Percentiles rank a stretch among this genome's conserved stretches.
Evolutionary conservation across 208 protist species (phyloP).

Genomic region (Trichomonas vaginalis): DNA sequence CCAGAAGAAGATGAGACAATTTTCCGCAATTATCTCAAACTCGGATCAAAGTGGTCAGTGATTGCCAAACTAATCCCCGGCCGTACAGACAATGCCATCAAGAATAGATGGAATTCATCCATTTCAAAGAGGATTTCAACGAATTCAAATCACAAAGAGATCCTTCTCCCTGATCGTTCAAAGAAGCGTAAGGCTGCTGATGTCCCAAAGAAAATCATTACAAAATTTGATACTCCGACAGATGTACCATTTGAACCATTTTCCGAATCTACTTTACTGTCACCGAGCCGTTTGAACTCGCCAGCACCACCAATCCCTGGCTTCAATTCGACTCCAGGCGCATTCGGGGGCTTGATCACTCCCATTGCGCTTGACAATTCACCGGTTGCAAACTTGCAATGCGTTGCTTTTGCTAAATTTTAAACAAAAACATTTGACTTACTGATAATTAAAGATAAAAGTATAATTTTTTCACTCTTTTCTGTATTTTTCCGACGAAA

Average conservation of each 20-base stretch:
- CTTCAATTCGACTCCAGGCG: not conserved
- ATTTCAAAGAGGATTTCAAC: not conserved
- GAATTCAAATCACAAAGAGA: not conserved
- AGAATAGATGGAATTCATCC: conserved; percentile 12
- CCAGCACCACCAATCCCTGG: not conserved
- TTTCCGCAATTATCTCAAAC: not conserved
- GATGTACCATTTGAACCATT: not conserved
- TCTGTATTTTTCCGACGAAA: too few species aligned
- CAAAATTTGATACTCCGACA: not conserved
- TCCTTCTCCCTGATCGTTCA: not conserved
- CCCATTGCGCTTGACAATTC: not conserved
- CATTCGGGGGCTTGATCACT: not conserved
- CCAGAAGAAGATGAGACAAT: not conserved
- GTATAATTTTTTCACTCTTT: too few species aligned
- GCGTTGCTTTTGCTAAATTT: not conserved
- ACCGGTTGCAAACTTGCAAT: not conserved
- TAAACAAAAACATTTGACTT: too few species aligned
- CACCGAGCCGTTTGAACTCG: not conserved
- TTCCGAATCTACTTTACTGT: not conserved
- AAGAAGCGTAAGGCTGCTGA: not conserved
- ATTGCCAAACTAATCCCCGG: not conserved
- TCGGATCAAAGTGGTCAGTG: not conserved
- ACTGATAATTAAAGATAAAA: too few species aligned
- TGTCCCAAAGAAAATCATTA: not conserved
- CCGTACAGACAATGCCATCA: not conserved